Base-by-base conservation (phyloP, 495 filamentous ascomycete genomes). In the Penicillium antarcticum region DNA sequence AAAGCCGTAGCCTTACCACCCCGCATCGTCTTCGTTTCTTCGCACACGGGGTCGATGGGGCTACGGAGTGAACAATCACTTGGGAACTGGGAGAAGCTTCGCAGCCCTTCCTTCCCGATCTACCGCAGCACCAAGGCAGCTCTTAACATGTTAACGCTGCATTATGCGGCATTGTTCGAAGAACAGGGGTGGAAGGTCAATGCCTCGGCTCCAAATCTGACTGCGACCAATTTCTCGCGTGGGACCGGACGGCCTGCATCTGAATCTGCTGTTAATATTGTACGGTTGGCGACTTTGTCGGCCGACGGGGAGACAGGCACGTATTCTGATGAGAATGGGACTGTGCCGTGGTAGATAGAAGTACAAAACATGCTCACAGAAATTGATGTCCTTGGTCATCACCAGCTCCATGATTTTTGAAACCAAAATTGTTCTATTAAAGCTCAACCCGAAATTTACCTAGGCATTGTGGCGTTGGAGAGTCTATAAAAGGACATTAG, bases 11-110 rank as follows among this genome's bases (percentile, higher is more conserved):
- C 48, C 17, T 29, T 13, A 1, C 60, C 65, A 5, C 66, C 65
- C 24, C 68, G 71, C 3, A 71, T 80, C 18, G 61, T 80, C 32
- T 72, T 72, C 31, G 59, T 79, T 6, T 64, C 67, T 6, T 72
- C 69, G 4, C 52, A 51, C 10, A 49, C 73, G 2, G 72, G 72
- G 2, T 66, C 65, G 8, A 45, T 74, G 21, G 62, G 48, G 5
- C 29, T 55, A 18, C 64, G 57, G 4, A 29, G 32, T 3, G 53
- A 64, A 37, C 36, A 55, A 1, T 49, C 38, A n/a, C 33, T 33
- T 13, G 23, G 19, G 1, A 45, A 39, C 13, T 58, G 48, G 13
- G 52, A 43, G 24, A 53, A 43, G 48, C 45, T 48, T 32, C 52
- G 46, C n/a, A 48, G 7, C 10, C 44, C 56, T 14, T 44, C 43